phyloP scores from a whole-genome alignment of 495 filamentous ascomycete genomes.

The Penicillium coprophilum region DNA sequence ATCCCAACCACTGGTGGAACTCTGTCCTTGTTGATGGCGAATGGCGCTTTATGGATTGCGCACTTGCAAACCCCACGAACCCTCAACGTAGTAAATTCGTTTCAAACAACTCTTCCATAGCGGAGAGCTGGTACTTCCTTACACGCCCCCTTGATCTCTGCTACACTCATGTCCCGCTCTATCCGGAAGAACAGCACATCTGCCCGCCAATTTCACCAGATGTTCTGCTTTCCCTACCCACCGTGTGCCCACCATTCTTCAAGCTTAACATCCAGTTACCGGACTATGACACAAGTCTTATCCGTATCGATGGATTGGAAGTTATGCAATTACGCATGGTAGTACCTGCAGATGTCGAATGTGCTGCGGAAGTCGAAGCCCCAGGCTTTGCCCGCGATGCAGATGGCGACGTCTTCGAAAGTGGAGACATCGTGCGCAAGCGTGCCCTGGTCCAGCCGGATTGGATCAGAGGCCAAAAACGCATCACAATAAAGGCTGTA shows the following conservation, averaged over 20 bases:
- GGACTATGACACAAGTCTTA: constrained; percentile 87
- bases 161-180: constrained; percentile 90
- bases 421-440: constrained; percentile 81
- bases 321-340: constrained; percentile 84
- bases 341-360: constrained; percentile 87
- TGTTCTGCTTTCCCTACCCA: constrained; percentile 78
- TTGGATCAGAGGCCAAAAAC: constrained; percentile 83
- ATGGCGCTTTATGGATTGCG: constrained; percentile 97
- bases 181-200: constrained; percentile 85
- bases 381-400: constrained; percentile 74
- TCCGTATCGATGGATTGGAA: constrained; percentile 85
- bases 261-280: constrained; percentile 72
- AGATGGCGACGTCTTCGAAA: constrained; percentile 93
- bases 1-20: constrained; percentile 99
- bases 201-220: constrained; percentile 84
- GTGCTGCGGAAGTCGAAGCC: constrained; percentile 89
- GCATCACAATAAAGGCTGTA: constrained; percentile 88
- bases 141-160: constrained; percentile 81
- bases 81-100: constrained; percentile 77
- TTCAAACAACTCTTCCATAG: constrained; percentile 60
- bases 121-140: constrained; percentile 92
- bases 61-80: constrained; percentile 85
- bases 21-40: constrained; percentile 88
- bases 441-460: constrained; percentile 86
- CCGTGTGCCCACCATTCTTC: constrained; percentile 85